Evolutionary conservation across 768 basidiomycete species (phyloP).

Genomic region (Leccinum boreale): DNA sequence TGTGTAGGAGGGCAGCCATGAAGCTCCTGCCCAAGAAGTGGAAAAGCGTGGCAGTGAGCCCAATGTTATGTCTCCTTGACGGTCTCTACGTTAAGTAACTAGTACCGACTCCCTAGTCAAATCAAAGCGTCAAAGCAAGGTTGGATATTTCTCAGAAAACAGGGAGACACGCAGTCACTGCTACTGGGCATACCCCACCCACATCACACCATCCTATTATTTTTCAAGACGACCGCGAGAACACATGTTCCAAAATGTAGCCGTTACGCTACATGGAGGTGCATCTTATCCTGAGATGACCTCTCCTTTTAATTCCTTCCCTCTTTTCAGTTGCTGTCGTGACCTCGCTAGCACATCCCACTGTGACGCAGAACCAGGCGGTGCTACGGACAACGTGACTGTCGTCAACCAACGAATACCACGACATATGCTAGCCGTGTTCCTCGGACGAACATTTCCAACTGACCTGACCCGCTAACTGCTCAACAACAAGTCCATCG

Average conservation of each 20-base stretch:
- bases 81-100: neutral
- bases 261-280: neutral
- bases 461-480: neutral
- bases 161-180: neutral
- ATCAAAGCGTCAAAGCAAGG: neutral
- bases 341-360: neutral
- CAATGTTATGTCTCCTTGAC: neutral
- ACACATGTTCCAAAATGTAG: neutral
- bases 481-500: neutral
- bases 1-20: neutral
- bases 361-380: neutral
- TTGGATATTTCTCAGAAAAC: neutral
- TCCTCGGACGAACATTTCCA: neutral
- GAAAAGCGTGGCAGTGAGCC: neutral
- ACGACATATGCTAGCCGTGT: neutral
- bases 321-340: neutral
- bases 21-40: neutral
- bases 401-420: neutral
- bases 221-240: neutral
- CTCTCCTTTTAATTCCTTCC: neutral
- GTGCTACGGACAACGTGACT: neutral
- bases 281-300: neutral
- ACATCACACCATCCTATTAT: neutral
- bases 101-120: neutral
- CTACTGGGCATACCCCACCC: neutral